phyloP scores from a whole-genome alignment of 441 rosid genomes.

The Euphorbia celastroides region DNA sequence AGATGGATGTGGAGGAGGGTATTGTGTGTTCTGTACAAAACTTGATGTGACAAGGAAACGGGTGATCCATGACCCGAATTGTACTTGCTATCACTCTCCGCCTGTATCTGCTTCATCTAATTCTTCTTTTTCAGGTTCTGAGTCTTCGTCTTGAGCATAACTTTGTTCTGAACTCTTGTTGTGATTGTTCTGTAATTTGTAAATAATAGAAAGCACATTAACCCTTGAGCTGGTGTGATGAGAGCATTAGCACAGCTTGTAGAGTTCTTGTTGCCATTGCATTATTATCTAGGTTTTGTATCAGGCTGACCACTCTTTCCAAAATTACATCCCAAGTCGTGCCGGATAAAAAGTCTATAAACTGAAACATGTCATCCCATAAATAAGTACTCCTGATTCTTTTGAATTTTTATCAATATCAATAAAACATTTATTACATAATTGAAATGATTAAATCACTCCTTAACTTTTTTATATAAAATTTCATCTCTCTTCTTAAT shows the following conservation, averaged over 20 bases:
- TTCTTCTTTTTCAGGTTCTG: slow-evolving; percentile 28
- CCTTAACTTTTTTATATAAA: too few relatives aligned
- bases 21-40: slow-evolving; percentile 60
- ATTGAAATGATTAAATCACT: too few relatives aligned
- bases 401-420: too few relatives aligned
- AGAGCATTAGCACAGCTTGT: neutral
- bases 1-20: slow-evolving; percentile 24
- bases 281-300: neutral
- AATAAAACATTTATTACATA: too few relatives aligned
- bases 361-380: too few relatives aligned
- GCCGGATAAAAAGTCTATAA: too few relatives aligned
- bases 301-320: neutral
- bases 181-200: slow-evolving; percentile 12
- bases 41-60: slow-evolving; percentile 37
- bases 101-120: slow-evolving; percentile 35
- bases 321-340: slow-evolving; percentile 26
- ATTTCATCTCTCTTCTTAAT: too few relatives aligned
- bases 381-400: too few relatives aligned
- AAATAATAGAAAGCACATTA: slow-evolving; percentile 22
- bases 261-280: neutral
- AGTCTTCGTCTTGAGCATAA: slow-evolving; percentile 15
- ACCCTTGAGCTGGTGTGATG: slow-evolving; percentile 14
- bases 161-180: neutral
- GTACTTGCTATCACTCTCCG: slow-evolving; percentile 42
- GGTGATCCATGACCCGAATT: slow-evolving; percentile 41